Evolutionary conservation across 2,329 filamentous ascomycete species (phyloP).

Genomic region (Penicillium sumatraense): DNA sequence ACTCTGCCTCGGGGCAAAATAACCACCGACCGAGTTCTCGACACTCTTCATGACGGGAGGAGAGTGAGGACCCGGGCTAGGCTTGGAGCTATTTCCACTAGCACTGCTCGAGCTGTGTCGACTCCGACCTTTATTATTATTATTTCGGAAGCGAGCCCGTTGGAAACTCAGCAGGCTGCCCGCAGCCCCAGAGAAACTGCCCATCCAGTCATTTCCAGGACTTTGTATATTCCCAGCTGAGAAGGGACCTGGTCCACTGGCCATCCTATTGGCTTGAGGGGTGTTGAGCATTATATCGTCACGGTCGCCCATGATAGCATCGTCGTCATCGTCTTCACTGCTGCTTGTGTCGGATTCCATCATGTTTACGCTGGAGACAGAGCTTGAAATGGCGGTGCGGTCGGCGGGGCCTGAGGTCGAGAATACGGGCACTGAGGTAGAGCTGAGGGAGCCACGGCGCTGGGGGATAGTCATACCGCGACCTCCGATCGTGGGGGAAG

Average conservation of each 20-base stretch:
- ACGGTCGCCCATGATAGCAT: conserved; percentile 68
- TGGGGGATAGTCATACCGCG: conserved; percentile 66
- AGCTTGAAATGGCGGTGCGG: conserved; percentile 75
- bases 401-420: conserved; percentile 72
- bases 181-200: conserved; percentile 65
- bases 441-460: conserved; percentile 64
- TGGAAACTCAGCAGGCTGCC: conserved; percentile 82
- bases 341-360: conserved; percentile 79
- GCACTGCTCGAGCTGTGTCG: conserved; percentile 71
- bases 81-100: conserved; percentile 71
- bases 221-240: conserved; percentile 54
- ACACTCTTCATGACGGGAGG: conserved; percentile 68
- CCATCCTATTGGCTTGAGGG: conserved; percentile 71
- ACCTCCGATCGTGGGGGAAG: conserved; percentile 81
- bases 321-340: conserved; percentile 65
- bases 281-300: conserved; percentile 77
- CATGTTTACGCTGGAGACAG: conserved; percentile 78
- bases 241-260: conserved; percentile 50
- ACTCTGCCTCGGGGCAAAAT: conserved; percentile 57
- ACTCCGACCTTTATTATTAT: conserved; percentile 61
- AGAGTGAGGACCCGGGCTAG: conserved; percentile 73
- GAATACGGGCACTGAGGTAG: conserved; percentile 66
- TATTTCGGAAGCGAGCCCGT: conserved; percentile 61
- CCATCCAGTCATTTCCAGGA: conserved; percentile 66
- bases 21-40: conserved; percentile 57